phyloP scores from a whole-genome alignment of 768 basidiomycete species.

The Suillus occidentalis region DNA sequence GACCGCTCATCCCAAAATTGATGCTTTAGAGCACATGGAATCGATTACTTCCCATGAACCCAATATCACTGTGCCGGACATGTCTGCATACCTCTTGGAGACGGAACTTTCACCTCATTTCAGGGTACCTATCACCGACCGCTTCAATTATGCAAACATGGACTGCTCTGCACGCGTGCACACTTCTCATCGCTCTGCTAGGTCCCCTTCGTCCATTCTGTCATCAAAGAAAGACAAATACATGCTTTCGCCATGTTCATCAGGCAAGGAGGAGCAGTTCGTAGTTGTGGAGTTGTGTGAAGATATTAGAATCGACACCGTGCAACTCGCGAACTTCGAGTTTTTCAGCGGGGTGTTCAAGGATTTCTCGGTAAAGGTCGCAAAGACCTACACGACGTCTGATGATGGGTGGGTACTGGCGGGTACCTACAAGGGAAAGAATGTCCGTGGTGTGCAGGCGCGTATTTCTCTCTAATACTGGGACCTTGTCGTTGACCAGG shows the following conservation, averaged over 20 bases:
- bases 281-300: constrained; percentile 97
- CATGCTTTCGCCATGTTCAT: constrained; percentile 91
- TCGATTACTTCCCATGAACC: constrained; percentile 11
- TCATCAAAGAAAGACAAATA: constrained; percentile 90
- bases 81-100: constrained; percentile 16
- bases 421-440: constrained; percentile 84
- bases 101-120: constrained; percentile 54
- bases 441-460: constrained; percentile 89
- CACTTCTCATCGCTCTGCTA: constrained; percentile 75
- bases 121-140: constrained; percentile 74
- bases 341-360: constrained; percentile 97
- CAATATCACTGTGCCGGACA: constrained; percentile 16
- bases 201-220: constrained; percentile 80
- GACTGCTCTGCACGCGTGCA: constrained; percentile 96
- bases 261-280: constrained; percentile 56
- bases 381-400: constrained; percentile 73
- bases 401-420: constrained; percentile 68
- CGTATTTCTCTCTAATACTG: constrained; percentile 23
- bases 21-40: constrained; percentile 8
- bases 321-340: constrained; percentile 96
- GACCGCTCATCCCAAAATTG: constrained; percentile 13
- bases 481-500: constrained; percentile 1
- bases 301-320: constrained; percentile 94
- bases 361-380: constrained; percentile 83
- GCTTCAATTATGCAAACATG: constrained; percentile 91